Base-by-base conservation (phyloP, 2,329 filamentous ascomycete species). In the Aspergillus puulaauensis region DNA sequence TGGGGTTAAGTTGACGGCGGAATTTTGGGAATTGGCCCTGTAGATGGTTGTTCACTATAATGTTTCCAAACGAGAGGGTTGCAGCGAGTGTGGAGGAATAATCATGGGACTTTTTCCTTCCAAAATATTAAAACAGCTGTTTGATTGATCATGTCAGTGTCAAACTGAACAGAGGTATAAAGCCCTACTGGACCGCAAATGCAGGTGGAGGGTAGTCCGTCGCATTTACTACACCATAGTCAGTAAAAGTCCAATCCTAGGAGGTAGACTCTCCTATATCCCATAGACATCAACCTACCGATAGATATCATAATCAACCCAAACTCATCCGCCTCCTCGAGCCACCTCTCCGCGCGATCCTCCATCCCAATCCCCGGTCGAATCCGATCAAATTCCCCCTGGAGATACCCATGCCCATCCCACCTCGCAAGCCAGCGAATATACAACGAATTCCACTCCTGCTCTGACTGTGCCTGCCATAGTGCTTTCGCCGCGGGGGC, bases 271-370 rank as follows among this genome's bases (percentile, higher is more conserved):
- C 19, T 19, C 19, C 19, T 3, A 19, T 19, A 19, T 19, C 19
- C 19, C 19, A 19, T 19, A 19, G 19, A 19, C 11, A 12, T 21
- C 6, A 9, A 19, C 48, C 17, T 27, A 57, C 54, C 48, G 6
- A 57, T 57, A 5, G 41, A 52, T 9, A 57, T 47, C 54, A 57
- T 57, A 37, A 52, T 45, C 31, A 57, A 21, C n/a, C 54, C 54
- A 57, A 57, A 57, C 33, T 57, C 54, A 47, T 57, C 48, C 41
- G 48, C 24, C 48, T 57, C 54, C 48, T 52, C 54, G 2, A 57
- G 33, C 54, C 54, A 57, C 31, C 48, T 57, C 48, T 57, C 54
- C 8, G 54, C 54, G 5, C 54, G 40, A 0, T 9, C 9, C 17
- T 48, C 31, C 48, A 57, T 46, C 11, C 19, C 35, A 24, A 52